A percentile compares a stretch with the other conserved stretches of the same genome.
Conservation (phyloP, 116 monocot genomes). For the Iris pallida region DNA sequence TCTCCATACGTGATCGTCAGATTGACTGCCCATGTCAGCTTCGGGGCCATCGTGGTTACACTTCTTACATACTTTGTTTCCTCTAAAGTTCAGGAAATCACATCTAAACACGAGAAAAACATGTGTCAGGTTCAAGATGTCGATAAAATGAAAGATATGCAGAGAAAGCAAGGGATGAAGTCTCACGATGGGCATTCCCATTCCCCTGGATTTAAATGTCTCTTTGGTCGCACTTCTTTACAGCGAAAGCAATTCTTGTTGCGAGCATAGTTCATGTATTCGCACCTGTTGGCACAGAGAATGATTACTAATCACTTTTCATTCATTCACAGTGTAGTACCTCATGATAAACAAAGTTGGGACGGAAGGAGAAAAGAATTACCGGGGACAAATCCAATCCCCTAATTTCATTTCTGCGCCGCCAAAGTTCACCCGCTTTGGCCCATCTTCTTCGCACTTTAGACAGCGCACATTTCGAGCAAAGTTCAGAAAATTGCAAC, state of each 20-base stretch:
- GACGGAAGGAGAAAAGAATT: constrained; percentile 11
- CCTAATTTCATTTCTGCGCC: constrained; percentile 70
- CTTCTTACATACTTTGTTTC: constrained; percentile 59
- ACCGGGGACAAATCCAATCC: constrained; percentile 85
- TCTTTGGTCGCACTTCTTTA: constrained; percentile 44
- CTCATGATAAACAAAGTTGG: background rate
- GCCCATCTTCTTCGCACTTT: constrained; percentile 66
- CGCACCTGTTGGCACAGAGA: constrained; percentile 40
- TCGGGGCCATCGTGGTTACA: constrained; percentile 51
- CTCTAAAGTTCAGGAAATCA: constrained; percentile 62
- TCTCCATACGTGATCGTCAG: constrained; percentile 33
- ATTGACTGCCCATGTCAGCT: constrained; percentile 12
- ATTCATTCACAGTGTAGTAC: background rate
- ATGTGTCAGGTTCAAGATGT: background rate
- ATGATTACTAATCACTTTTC: constrained; percentile 3
- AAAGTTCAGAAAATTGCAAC: constrained; percentile 87
- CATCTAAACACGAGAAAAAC: constrained; percentile 36
- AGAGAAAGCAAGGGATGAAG: background rate
- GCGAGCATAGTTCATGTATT: constrained; percentile 90
- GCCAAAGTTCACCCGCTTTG: constrained; percentile 30
- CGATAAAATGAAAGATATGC: background rate
- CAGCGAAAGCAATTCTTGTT: constrained; percentile 68
- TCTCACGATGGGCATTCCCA: constrained; percentile 90
- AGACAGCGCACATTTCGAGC: constrained; percentile 72
- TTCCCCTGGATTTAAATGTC: constrained; percentile 67